Evolutionary conservation across 805 yeast species (phyloP).

Genomic region (Cyberlindnera americana): DNA sequence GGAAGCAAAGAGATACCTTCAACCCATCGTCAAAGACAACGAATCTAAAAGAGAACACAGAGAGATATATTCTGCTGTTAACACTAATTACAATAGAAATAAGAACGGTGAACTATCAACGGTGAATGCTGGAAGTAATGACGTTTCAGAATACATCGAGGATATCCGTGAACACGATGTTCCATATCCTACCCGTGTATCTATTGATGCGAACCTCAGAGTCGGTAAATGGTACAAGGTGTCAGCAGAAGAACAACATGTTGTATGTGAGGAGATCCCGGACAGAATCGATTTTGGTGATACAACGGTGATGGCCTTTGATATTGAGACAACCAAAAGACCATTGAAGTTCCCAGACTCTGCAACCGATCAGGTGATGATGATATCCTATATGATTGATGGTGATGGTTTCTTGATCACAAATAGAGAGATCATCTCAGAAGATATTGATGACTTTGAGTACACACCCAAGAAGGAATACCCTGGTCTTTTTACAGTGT

Average conservation of each 20-base stretch:
- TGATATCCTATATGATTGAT: constrained; percentile 99
- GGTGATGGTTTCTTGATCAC: constrained; percentile 95
- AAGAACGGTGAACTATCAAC: constrained; percentile 18
- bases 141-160: constrained; percentile 62
- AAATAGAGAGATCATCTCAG: constrained; percentile 88
- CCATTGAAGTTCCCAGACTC: constrained; percentile 96
- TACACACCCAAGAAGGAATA: constrained; percentile 97
- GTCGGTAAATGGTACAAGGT: constrained; percentile 97
- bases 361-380: constrained; percentile 88
- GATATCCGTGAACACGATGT: constrained; percentile 94
- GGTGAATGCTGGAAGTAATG: constrained; percentile 29
- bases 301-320: constrained; percentile 94
- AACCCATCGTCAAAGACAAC: constrained; percentile 70
- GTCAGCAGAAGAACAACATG: constrained; percentile 53
- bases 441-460: constrained; percentile 95
- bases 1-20: constrained; percentile 65
- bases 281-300: constrained; percentile 93
- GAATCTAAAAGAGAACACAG: constrained; percentile 55
- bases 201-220: constrained; percentile 83
- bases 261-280: constrained; percentile 53
- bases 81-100: constrained; percentile 29
- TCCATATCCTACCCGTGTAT: constrained; percentile 92
- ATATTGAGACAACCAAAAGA: constrained; percentile 95
- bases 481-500: constrained; percentile 84
- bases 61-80: constrained; percentile 62